A percentile compares a stretch with the other conserved stretches of the same genome.
Evolutionary conservation across 2,329 filamentous ascomycete species (phyloP).

Genomic region (Cercospora sp.): DNA sequence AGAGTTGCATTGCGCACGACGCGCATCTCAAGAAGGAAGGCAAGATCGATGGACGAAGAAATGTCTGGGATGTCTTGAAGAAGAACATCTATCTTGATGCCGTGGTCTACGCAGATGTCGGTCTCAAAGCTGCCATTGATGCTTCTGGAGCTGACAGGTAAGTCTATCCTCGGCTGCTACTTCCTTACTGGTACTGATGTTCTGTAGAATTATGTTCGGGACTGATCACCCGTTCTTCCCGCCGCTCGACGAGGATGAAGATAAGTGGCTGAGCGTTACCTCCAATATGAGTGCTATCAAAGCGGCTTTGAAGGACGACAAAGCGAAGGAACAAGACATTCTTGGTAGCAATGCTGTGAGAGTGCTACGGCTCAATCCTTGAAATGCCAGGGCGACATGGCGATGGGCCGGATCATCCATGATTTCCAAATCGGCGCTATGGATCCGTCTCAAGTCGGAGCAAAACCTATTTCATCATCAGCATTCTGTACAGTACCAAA

Average conservation of each 20-base stretch:
- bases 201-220: conserved; percentile 43
- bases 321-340: conserved; percentile 52
- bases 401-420: not conserved
- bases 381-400: not conserved
- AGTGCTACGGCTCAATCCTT: conserved; percentile 45
- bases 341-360: conserved; percentile 62
- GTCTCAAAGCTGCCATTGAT: conserved; percentile 68
- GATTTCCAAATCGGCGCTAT: not conserved
- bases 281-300: conserved; percentile 60
- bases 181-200: not conserved
- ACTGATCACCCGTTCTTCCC: conserved; percentile 86
- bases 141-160: conserved; percentile 66
- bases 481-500: not conserved
- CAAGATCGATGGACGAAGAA: conserved; percentile 57
- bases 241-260: conserved; percentile 62
- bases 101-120: conserved; percentile 77
- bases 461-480: conserved; percentile 4
- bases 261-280: conserved; percentile 70
- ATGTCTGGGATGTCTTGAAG: conserved; percentile 65
- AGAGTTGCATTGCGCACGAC: conserved; percentile 84
- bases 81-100: conserved; percentile 86
- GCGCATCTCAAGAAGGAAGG: conserved; percentile 66
- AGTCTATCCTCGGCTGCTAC: conserved; percentile 25
- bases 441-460: not conserved
- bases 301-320: conserved; percentile 52